Conservation (phyloP, 208 protist species). For the Crithidia brevicula region DNA sequence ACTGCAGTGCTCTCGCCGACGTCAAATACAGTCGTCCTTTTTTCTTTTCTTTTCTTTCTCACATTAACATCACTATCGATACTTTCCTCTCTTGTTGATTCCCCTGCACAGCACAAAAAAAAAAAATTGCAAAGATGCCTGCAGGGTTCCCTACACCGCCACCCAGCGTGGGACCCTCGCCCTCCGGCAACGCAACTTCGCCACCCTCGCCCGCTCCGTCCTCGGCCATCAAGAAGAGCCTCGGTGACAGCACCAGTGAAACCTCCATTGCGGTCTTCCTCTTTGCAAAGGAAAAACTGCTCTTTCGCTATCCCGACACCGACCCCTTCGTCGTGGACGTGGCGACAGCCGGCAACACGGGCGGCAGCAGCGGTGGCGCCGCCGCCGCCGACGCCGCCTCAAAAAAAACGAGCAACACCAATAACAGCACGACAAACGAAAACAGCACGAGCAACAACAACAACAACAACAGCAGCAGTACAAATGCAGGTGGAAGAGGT, state of each 20-base stretch:
- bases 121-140: background rate
- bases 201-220: background rate
- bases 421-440: conserved; percentile 8
- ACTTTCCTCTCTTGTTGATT: too few relatives aligned
- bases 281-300: conserved; percentile 77
- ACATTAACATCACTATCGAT: too few relatives aligned
- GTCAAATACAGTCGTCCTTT: too few relatives aligned
- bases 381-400: conserved; percentile 1
- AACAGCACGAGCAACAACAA: conserved; percentile 18
- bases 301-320: conserved; percentile 78
- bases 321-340: conserved; percentile 76
- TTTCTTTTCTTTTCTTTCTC: background rate
- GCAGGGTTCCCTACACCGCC: background rate
- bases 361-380: conserved; percentile 1
- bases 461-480: conserved; percentile 14
- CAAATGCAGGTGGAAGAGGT: background rate
- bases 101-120: too few relatives aligned
- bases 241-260: background rate
- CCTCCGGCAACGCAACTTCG: background rate
- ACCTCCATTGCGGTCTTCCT: conserved; percentile 67
- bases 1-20: too few relatives aligned
- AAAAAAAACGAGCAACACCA: background rate
- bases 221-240: background rate
- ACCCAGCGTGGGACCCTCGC: background rate
- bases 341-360: conserved; percentile 2